Base-by-base conservation (phyloP, 2,329 filamentous ascomycete genomes). In the Capronia coronata region DNA sequence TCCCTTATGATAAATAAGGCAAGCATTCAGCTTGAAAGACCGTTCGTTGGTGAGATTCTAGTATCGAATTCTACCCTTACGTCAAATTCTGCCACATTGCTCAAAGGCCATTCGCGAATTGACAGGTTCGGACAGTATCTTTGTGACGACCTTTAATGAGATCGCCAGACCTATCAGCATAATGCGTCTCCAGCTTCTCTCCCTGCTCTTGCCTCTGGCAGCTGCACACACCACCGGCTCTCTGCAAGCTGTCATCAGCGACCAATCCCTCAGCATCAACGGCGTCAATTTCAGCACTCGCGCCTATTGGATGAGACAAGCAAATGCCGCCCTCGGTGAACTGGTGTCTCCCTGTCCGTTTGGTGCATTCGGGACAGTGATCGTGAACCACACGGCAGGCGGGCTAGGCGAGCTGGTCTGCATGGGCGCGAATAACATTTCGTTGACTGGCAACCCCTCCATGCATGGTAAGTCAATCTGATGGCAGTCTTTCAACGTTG, bases 361-460 rank as follows among this genome's bases (percentile, higher is more conserved):
- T 53, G 69, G 67, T 4, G 72, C 76, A 5, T 80, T 79, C 59
- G 75, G 74, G 2, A 68, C 71, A 10, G 75, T 71, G 18, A 71
- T 80, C 47, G 77, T 80, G 10, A 80, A 79, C 58, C 77, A 80
- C 57, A 78, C 75, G 0, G 55, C 55, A 18, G 38, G 38, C 5
- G 68, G 66, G 0, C 59, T 69, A 0, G 75, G 75, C 2, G 64
- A 73, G 18, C 60, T 75, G 2, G 63, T 79, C 11, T 79, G 76
- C 61, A 71, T 71, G 11, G 75, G 75, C 6, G 72, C 70, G 14
- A 79, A 79, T 57, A 62, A 64, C 21, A 71, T 69, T 44, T 55
- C 57, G 4, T 51, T 58, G 23, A 70, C 67, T 2, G 76, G 75
- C 1, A 76, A 79, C 59, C 76, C 76, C 1, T 74, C 68, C 1